A percentile compares a stretch with the other conserved stretches of the same genome.
Conservation (phyloP, 441 rosid genomes). For the Populus tomentosa region DNA sequence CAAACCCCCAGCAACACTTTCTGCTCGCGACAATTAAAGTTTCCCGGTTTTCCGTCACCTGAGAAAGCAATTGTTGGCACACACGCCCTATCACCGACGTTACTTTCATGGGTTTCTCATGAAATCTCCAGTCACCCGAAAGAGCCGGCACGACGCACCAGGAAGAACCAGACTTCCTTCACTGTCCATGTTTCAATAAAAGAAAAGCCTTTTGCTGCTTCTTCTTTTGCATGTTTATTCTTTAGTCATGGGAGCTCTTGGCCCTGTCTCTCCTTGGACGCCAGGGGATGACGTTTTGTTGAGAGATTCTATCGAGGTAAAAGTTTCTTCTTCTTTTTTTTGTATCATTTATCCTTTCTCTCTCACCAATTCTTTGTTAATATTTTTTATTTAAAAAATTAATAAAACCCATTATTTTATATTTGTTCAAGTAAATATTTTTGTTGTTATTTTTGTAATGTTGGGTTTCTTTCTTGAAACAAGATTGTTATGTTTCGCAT, state of each 20-base stretch:
- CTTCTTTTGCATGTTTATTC: neutral
- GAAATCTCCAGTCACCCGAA: conserved; percentile 10
- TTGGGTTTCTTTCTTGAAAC: too few relatives aligned
- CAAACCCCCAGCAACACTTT: neutral
- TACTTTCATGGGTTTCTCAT: conserved; percentile 3
- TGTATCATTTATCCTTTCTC: neutral
- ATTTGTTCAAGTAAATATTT: too few relatives aligned
- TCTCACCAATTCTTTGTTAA: neutral
- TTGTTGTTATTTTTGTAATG: too few relatives aligned
- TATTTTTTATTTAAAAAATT: neutral
- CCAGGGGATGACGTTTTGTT: conserved; percentile 72
- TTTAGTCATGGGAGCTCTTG: conserved; percentile 70
- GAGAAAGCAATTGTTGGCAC: neutral
- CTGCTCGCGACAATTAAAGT: neutral
- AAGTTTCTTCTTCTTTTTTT: neutral
- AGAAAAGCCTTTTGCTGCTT: neutral
- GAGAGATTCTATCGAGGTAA: conserved; percentile 81
- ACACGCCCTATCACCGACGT: conserved; percentile 7
- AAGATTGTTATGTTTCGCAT: too few relatives aligned
- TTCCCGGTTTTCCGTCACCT: conserved; percentile 9
- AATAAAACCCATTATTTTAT: too few relatives aligned
- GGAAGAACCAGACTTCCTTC: neutral
- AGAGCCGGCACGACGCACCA: too few relatives aligned
- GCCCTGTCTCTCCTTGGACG: conserved; percentile 58
- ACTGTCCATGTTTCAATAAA: conserved; percentile 4